Base-by-base conservation (phyloP, 176 grass and related monocot species). In the Cymbopogon citratus region DNA sequence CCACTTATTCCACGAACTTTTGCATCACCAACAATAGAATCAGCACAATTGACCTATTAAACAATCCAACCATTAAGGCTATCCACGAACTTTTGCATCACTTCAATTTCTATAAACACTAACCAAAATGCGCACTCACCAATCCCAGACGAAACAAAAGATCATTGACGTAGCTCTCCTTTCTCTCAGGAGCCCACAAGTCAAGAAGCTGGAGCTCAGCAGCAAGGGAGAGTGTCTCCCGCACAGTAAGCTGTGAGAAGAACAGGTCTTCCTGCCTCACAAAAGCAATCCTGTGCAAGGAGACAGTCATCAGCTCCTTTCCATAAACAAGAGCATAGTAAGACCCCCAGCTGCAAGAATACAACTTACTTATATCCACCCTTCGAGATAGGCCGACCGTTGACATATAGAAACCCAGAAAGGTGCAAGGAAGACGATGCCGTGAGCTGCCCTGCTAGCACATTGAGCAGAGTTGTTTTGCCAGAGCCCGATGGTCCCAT, bases 1-100 rank as follows among this genome's bases (percentile, higher is more conserved):
- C 92, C 92, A 75, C 96, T 99, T 79, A 95, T 99, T 75, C 96
- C 96, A 26, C 89, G 83, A 60, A 93, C 87, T 99, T 99, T 99
- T 41, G 91, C 87, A 88, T 99, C 92, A 62, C 96, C 96, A 71
- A 99, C 89, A 40, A 93, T 85, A 34, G 92, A 95, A 91, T 95
- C 89, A n/a, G 90, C 92, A 91, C 92, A 99, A 38, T 89, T 93
- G 13, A 93, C 91, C 96, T 98, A 74, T 86, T 14, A 3, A 29
- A 49, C 43, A 31, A 48, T 75, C 15, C 36, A 75, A 82, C 10
- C 12, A 38, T 80, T 83, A 52, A 41, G 34, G 38, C 21, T 18
- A 6, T 11, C 65, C 57, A 7, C 3, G 54, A 43, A 70, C 40
- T 27, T 15, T 15, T n/a, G n/a, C n/a, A 59, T 28, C 26, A 2